These are phyloP conservation scores for Phytophthora quininea DNA, from an alignment of 352 stramenopile genomes.

Conservation along the genomic window DNA sequence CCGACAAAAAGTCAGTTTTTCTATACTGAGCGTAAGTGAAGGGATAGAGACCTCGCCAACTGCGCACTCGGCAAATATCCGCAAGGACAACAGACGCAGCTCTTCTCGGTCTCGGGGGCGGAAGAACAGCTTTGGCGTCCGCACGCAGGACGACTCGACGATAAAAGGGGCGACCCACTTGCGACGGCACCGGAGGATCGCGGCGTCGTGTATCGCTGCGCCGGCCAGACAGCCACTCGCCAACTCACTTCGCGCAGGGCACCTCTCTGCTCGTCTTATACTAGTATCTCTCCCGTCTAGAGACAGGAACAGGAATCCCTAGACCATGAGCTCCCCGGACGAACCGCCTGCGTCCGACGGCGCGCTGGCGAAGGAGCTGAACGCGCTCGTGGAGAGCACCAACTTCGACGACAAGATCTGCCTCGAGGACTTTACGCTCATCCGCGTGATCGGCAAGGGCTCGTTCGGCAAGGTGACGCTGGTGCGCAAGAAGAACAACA, in stretches of 20 bases:
- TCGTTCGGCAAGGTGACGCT: conserved; percentile 91
- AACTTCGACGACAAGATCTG: conserved; percentile 89
- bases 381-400: conserved; percentile 73
- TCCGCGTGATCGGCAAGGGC: conserved; percentile 89
- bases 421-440: conserved; percentile 90
- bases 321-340: conserved; percentile 63
- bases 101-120: conserved; percentile 2
- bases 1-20: too few relatives aligned
- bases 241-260: conserved; percentile 18
- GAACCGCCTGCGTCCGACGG: conserved; percentile 38
- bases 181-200: conserved; percentile 1
- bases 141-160: conserved; percentile 16
- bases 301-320: too few relatives aligned
- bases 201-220: neutral
- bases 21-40: neutral
- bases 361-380: conserved; percentile 58
- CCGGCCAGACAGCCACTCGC: conserved; percentile 11
- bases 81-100: neutral
- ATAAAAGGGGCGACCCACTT: conserved; percentile 17
- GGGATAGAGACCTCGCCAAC: too few relatives aligned
- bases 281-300: too few relatives aligned
- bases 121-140: conserved; percentile 20
- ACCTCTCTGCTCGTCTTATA: conserved; percentile 20
- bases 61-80: too few relatives aligned
- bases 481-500: conserved; percentile 91